phyloP scores from a whole-genome alignment of 176 grass and related monocot genomes.

The Calamus simplicifolius region DNA sequence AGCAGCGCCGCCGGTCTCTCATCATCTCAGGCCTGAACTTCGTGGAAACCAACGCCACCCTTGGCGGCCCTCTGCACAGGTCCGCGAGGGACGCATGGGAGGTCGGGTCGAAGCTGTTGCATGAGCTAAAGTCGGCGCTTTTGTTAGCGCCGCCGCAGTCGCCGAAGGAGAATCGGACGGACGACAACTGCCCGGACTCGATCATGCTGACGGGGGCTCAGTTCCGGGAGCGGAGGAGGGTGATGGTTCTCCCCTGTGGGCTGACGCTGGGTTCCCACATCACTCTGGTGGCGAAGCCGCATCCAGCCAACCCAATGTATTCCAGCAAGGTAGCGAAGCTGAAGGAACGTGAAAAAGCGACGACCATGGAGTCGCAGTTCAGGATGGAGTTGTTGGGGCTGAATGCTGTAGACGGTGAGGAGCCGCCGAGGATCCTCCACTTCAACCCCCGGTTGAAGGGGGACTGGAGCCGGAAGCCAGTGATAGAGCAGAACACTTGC shows the following conservation, averaged over 20 bases:
- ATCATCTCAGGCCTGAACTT: background rate
- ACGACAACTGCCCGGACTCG: slow-evolving; percentile 40
- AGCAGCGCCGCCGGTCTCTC: background rate
- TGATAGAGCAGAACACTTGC: slow-evolving; percentile 98
- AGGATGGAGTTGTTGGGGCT: slow-evolving; percentile 82
- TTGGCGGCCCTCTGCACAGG: slow-evolving; percentile 14
- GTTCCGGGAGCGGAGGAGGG: slow-evolving; percentile 26
- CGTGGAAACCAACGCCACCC: background rate
- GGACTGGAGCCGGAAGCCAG: slow-evolving; percentile 66
- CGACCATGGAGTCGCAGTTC: slow-evolving; percentile 89
- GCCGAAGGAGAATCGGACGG: slow-evolving; percentile 13
- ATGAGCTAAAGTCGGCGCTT: slow-evolving; percentile 25
- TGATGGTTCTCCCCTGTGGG: slow-evolving; percentile 75
- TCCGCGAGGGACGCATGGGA: slow-evolving; percentile 36
- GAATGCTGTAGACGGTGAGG: slow-evolving; percentile 85
- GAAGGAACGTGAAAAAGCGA: slow-evolving; percentile 33
- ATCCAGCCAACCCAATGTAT: slow-evolving; percentile 32
- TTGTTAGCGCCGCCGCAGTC: slow-evolving; percentile 1
- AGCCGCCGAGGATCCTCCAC: slow-evolving; percentile 83
- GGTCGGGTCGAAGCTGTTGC: slow-evolving; percentile 20
- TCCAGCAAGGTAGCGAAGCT: slow-evolving; percentile 54
- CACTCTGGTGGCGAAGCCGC: slow-evolving; percentile 66
- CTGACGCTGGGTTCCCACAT: slow-evolving; percentile 80
- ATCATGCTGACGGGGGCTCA: slow-evolving; percentile 24
- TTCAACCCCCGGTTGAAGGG: slow-evolving; percentile 92